Evolutionary conservation across 306 rosid genomes (phyloP).

Genomic region (Leucaena leucocephala): DNA sequence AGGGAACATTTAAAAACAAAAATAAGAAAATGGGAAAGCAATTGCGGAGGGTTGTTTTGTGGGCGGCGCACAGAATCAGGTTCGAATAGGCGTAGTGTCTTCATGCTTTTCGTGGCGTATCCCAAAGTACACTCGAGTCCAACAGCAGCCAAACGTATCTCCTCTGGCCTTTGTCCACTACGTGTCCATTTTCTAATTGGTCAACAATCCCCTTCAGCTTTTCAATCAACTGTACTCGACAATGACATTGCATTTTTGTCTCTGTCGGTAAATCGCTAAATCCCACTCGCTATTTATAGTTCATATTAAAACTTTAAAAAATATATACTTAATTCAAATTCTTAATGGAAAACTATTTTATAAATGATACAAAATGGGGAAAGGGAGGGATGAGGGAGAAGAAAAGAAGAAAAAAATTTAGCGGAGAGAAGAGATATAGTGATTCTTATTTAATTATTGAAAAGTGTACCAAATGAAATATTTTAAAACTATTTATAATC

Average conservation of each 20-base stretch:
- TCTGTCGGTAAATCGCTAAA: neutral
- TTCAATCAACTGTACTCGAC: neutral
- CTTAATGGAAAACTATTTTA: too few relatives aligned
- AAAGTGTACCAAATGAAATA: too few relatives aligned
- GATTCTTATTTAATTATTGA: too few relatives aligned
- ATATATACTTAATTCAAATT: too few relatives aligned
- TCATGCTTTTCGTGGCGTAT: neutral
- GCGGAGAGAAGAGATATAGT: too few relatives aligned
- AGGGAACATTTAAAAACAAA: too few relatives aligned
- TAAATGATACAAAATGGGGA: too few relatives aligned
- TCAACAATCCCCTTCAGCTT: neutral
- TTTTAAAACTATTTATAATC: too few relatives aligned
- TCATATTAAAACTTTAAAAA: too few relatives aligned
- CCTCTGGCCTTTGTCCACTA: neutral
- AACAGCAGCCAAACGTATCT: neutral
- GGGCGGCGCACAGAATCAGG: conserved; percentile 4
- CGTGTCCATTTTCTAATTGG: neutral
- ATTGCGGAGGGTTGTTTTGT: neutral
- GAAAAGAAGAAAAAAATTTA: too few relatives aligned
- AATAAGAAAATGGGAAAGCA: neutral
- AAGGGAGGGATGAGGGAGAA: too few relatives aligned
- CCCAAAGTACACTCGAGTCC: neutral
- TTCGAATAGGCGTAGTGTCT: neutral
- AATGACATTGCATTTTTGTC: neutral
- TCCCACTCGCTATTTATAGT: neutral